A percentile compares a stretch with the other conserved stretches of the same genome.
Conservation (phyloP, 1,284 basidiomycete species). For the Ceratobasidium sp. region DNA sequence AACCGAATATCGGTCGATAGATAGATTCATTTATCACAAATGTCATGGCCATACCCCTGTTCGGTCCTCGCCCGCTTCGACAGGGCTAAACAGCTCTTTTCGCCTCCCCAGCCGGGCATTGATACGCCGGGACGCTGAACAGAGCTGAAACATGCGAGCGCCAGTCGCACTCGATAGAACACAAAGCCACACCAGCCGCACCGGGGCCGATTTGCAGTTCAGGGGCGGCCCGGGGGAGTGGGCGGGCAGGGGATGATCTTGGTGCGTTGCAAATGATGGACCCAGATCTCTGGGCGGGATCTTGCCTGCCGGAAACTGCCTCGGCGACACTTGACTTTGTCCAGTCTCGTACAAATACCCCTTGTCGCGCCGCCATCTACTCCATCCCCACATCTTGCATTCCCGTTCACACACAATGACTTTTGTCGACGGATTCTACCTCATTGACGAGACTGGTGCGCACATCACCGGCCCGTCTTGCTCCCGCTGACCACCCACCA, state of each 20-base stretch:
- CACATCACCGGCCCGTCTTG: slow-evolving; percentile 4
- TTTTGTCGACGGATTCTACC: slow-evolving; percentile 42
- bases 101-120: slow-evolving; percentile 3
- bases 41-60: no score
- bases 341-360: slow-evolving; percentile 9
- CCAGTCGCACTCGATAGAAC: background rate
- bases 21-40: no score
- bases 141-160: background rate
- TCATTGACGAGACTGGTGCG: slow-evolving; percentile 43
- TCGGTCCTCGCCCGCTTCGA: no score
- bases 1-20: no score
- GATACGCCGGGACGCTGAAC: background rate
- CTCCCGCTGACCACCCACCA: slow-evolving; percentile 6
- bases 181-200: no score
- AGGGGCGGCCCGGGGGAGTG: background rate
- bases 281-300: slow-evolving; percentile 8
- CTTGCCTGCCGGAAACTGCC: slow-evolving; percentile 11
- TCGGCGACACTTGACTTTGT: background rate
- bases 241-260: slow-evolving; percentile 1
- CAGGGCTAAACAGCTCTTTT: background rate
- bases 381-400: background rate
- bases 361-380: background rate
- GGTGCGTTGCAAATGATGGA: background rate
- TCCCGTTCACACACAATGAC: slow-evolving; percentile 27
- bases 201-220: background rate